Base-by-base conservation (phyloP, 495 filamentous ascomycete genomes). In the Thermothielavioides terrestris region DNA sequence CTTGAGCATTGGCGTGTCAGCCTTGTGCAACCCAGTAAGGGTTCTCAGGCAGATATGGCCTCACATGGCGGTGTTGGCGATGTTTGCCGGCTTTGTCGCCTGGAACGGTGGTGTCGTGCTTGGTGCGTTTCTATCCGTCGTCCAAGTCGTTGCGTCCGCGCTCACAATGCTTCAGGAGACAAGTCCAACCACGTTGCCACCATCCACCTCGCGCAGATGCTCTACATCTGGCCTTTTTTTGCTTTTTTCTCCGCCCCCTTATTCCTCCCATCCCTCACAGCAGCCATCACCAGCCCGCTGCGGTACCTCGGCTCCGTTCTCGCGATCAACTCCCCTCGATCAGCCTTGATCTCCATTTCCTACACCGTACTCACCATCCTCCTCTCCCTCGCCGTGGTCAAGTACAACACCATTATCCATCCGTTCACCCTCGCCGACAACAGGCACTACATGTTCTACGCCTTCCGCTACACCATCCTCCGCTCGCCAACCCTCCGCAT, bases 371-470 rank as follows among this genome's bases (percentile, higher is more conserved):
- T 43, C 22, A 60, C 61, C 23, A 17, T 67, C 8, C 21, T 61
- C 39, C 32, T 68, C n/a, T 67, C 70, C 4, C 14, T 55, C 6
- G 55, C 43, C 20, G 73, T 85, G 9, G 78, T 94, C 21, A 76
- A 81, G 53, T 83, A 73, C 75, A 97, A 96, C 73, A 97, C 92
- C 32, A 81, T 94, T 50, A 80, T 98, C 45, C 92, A 98, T 63
- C 92, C 92, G 1, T 98, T 96, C 58, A 94, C 91, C 1, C 77
- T 97, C 3, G 92, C 92, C 25, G 92, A 98, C 63, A 98, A 98
- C 68, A 75, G 92, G 2, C 94, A 97, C 63, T 98, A 95, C 70
- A 79, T 92, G 48, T 98, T 98, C 69, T 98, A 98, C 66, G 73
- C 92, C 49, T 97, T 98, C 71, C 84, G 88, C 0, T 78, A 94